Evolutionary conservation across 1,284 basidiomycete genomes (phyloP), one percentile per base, ranked within the genome.

Genomic region (Retiboletus fuscus): DNA sequence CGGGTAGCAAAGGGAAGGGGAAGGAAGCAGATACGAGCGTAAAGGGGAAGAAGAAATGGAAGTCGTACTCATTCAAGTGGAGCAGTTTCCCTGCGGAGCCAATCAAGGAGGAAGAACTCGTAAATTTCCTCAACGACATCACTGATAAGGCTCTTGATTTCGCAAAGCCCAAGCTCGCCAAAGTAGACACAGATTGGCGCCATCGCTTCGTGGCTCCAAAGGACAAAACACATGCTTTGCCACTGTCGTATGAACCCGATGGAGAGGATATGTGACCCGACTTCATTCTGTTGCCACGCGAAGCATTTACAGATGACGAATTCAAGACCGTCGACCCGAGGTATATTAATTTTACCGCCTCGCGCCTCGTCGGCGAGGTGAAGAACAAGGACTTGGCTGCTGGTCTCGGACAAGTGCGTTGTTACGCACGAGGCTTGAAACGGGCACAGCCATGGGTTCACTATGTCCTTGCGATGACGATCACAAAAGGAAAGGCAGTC

Each of bases 201-300:
- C 41, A 77, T 60, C 76, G 75, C 1, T 77, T 76, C 20, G 73
- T 64, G 0, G 51, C 67, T 13, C 70, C 67, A 11, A 2, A 44
- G 26, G 67, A 74, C 61, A 69, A 72, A n/a, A 6, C 61, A 18
- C 68, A 69, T 16, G 69, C 71, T 0, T 7, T 74, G 16, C 75
- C 73, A 4, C 49, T 76, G 16, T 69, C 71, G 1, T 76, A 76
- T 6, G 75, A 73, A 24, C 43, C 47, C 2, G 67, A 73, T 24
- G 41, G 68, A 12, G 68, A 74, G 20, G 71, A 76, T 55, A 76
- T 72, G 71, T n/a, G n/a, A n/a, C n/a, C n/a, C 0, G 70, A 74
- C 46, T 76, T 77, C 18, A 18, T 77, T 15, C 12, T 77, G 12
- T 41, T 77, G 24, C 74, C 76, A 0, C 30, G 68, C 5, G 61